phyloP scores from a whole-genome alignment of 2,329 filamentous ascomycete species.

The Dothistroma septosporum region DNA sequence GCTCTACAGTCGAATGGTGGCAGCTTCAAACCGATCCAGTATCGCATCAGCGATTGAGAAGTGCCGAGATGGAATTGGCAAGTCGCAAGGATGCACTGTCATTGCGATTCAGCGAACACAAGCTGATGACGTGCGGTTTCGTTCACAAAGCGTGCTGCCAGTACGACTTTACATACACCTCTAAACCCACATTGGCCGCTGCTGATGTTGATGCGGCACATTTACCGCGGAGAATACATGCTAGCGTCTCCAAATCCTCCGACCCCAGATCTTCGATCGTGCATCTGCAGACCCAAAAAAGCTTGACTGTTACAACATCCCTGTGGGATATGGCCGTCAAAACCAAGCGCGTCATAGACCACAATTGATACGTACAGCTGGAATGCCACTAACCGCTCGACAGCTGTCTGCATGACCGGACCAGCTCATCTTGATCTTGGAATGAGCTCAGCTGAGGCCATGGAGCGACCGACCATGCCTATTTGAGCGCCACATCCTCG shows the following conservation, averaged over 20 bases:
- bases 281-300: not conserved
- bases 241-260: not conserved
- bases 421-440: not conserved
- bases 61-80: no score
- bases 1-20: slow-evolving; percentile 26
- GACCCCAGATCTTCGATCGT: not conserved
- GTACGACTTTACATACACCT: not conserved
- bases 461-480: not conserved
- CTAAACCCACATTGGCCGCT: not conserved
- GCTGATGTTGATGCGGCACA: not conserved
- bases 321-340: not conserved
- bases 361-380: no score
- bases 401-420: not conserved
- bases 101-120: not conserved
- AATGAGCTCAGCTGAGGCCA: not conserved
- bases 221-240: not conserved
- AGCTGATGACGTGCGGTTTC: not conserved
- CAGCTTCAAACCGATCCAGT: slow-evolving; percentile 25
- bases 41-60: not conserved
- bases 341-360: no score
- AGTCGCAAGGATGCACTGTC: not conserved
- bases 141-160: no score
- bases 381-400: no score
- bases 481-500: not conserved
- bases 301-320: not conserved